Evolutionary conservation across 1,139 yeast genomes (phyloP).

Genomic region (Blastobotrys ciferrii): DNA sequence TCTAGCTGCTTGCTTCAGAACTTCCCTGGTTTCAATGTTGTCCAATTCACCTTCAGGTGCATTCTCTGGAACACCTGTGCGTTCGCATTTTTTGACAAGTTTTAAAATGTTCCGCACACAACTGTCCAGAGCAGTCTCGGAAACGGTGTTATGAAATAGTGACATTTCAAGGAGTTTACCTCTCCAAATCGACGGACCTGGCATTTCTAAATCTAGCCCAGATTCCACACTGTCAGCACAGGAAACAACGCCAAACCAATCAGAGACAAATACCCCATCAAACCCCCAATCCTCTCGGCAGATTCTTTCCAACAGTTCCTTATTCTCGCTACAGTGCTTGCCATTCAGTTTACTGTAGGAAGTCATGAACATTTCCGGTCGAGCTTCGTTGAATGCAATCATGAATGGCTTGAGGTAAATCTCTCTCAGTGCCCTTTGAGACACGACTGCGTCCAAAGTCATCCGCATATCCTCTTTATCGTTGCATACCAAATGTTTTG

Average conservation of each 20-base stretch:
- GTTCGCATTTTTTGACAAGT: slow-evolving; percentile 42
- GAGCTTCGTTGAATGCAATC: slow-evolving; percentile 46
- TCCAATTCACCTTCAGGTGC: slow-evolving; percentile 39
- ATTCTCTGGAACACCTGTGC: slow-evolving; percentile 43
- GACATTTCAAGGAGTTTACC: slow-evolving; percentile 32
- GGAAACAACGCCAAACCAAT: slow-evolving; percentile 57
- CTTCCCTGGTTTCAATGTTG: slow-evolving; percentile 44
- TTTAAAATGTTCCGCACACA: slow-evolving; percentile 47
- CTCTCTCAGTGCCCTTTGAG: slow-evolving; percentile 55
- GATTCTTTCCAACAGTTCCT: slow-evolving; percentile 42
- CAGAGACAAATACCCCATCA: slow-evolving; percentile 54
- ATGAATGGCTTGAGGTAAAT: slow-evolving; percentile 58
- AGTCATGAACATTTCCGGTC: slow-evolving; percentile 54
- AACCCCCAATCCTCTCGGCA: slow-evolving; percentile 53
- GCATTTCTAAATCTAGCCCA: slow-evolving; percentile 59
- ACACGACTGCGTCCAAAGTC: slow-evolving; percentile 45
- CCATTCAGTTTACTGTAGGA: slow-evolving; percentile 57
- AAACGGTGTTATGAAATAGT: slow-evolving; percentile 19
- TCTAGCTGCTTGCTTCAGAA: slow-evolving; percentile 47
- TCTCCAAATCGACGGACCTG: slow-evolving; percentile 53
- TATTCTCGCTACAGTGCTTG: slow-evolving; percentile 49
- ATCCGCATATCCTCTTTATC: slow-evolving; percentile 54
- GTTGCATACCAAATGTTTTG: slow-evolving; percentile 56
- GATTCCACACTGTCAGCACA: slow-evolving; percentile 47
- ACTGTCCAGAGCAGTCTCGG: slow-evolving; percentile 36